phyloP scores from a whole-genome alignment of 495 filamentous ascomycete species.

The Aspergillus campestris region DNA sequence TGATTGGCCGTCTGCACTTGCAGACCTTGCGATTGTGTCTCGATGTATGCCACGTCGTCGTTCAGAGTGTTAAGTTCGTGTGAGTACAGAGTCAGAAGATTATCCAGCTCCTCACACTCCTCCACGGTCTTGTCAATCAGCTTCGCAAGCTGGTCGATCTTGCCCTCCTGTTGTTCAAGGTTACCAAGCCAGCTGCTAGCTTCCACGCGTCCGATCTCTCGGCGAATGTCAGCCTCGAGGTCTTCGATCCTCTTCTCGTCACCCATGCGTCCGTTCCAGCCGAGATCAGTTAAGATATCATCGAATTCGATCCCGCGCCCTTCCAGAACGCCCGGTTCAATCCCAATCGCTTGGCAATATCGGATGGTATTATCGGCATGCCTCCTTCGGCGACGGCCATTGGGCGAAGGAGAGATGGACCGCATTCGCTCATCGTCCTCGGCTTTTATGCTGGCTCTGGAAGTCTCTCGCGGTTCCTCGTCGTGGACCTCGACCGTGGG shows the following conservation, averaged over 20 bases:
- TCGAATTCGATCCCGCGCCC: slow-evolving; percentile 66
- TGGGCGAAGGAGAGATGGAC: slow-evolving; percentile 32
- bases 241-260: slow-evolving; percentile 68
- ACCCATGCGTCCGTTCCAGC: slow-evolving; percentile 73
- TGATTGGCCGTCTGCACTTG: slow-evolving; percentile 97
- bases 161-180: slow-evolving; percentile 82
- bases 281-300: slow-evolving; percentile 73
- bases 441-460: slow-evolving; percentile 14
- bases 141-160: slow-evolving; percentile 70
- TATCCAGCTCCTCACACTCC: slow-evolving; percentile 94
- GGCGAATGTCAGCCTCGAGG: slow-evolving; percentile 72
- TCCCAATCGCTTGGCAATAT: slow-evolving; percentile 67
- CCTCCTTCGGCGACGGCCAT: slow-evolving; percentile 49
- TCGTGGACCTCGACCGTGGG: slow-evolving; percentile 25
- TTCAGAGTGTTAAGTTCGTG: slow-evolving; percentile 89
- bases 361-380: slow-evolving; percentile 67
- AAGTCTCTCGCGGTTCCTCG: slow-evolving; percentile 30
- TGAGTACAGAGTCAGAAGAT: slow-evolving; percentile 83
- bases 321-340: slow-evolving; percentile 62
- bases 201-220: slow-evolving; percentile 82
- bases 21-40: slow-evolving; percentile 91
- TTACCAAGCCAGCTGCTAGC: slow-evolving; percentile 86
- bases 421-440: slow-evolving; percentile 18
- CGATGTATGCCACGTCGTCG: slow-evolving; percentile 93
- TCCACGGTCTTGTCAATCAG: slow-evolving; percentile 81